Evolutionary conservation across 2,329 filamentous ascomycete genomes (phyloP).

Genomic region (Fusarium staphyleae): DNA sequence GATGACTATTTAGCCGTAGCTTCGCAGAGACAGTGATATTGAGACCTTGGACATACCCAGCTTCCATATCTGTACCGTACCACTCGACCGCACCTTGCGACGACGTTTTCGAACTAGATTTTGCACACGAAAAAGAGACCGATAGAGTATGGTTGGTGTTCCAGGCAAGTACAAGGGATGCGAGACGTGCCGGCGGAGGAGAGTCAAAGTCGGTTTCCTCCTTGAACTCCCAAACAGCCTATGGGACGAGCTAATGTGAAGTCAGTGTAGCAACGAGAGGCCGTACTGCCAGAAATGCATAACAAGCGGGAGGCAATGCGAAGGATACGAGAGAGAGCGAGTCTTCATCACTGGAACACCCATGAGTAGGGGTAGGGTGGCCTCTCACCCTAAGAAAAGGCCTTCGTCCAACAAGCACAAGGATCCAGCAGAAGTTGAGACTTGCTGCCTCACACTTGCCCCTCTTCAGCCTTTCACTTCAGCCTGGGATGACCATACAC

Average conservation of each 20-base stretch:
- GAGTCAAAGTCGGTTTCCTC: conserved; percentile 60
- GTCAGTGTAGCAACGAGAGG: conserved; percentile 67
- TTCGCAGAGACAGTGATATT: conserved; percentile 20
- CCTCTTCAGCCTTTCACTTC: conserved; percentile 53
- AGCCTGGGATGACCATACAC: conserved; percentile 59
- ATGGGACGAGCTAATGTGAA: conserved; percentile 8
- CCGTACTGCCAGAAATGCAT: conserved; percentile 68
- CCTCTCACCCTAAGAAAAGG: conserved; percentile 60
- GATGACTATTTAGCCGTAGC: conserved; percentile 34
- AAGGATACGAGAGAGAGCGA: conserved; percentile 67
- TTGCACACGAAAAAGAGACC: neutral
- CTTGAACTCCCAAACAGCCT: neutral
- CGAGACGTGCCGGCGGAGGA: conserved; percentile 65
- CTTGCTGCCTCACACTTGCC: conserved; percentile 41
- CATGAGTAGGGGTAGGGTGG: conserved; percentile 61
- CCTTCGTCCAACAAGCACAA: conserved; percentile 47
- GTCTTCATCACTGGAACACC: conserved; percentile 70
- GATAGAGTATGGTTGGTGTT: conserved; percentile 63
- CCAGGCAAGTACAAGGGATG: conserved; percentile 70
- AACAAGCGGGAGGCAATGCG: conserved; percentile 63
- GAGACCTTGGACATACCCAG: conserved; percentile 10
- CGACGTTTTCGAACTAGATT: neutral
- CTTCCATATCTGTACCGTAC: conserved; percentile 3
- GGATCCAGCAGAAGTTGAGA: conserved; percentile 36
- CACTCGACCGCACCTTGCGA: neutral